Conservation (phyloP, 2,329 filamentous ascomycete genomes). For the Claviceps arundinis region DNA sequence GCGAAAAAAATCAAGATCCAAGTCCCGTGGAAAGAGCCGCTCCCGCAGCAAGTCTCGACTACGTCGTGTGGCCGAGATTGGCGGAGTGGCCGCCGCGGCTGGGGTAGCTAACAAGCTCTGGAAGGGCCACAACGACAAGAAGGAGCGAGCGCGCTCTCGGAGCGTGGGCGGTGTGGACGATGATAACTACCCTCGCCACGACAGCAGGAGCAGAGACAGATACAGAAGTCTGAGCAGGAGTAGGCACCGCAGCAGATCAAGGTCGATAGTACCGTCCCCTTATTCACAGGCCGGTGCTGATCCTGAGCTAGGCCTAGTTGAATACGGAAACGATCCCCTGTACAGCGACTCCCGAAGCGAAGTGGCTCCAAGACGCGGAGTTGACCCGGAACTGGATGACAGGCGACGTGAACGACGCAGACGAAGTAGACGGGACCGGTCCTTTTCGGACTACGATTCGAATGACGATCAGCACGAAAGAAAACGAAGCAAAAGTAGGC, state of each 20-base stretch:
- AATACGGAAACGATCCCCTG: conserved; percentile 49
- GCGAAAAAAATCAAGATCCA: conserved; percentile 35
- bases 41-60: conserved; percentile 34
- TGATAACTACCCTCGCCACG: conserved; percentile 19
- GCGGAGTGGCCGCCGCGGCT: conserved; percentile 45
- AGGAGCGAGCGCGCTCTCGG: conserved; percentile 29
- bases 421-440: conserved; percentile 21
- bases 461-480: conserved; percentile 14
- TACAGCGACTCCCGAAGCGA: conserved; percentile 26
- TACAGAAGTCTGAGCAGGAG: conserved; percentile 16
- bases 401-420: conserved; percentile 25
- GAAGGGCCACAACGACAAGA: conserved; percentile 47
- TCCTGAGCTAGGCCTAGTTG: conserved; percentile 55
- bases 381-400: conserved; percentile 37
- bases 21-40: conserved; percentile 14
- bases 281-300: conserved; percentile 43
- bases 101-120: conserved; percentile 49
- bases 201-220: conserved; percentile 21
- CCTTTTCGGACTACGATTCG: conserved; percentile 21
- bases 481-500: conserved; percentile 40
- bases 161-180: conserved; percentile 22
- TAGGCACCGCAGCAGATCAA: conserved; percentile 27
- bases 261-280: conserved; percentile 37
- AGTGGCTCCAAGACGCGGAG: conserved; percentile 22
- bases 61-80: conserved; percentile 45